Evolutionary conservation across 2,329 filamentous ascomycete species (phyloP).

Genomic region (Beauveria pseudobassiana): DNA sequence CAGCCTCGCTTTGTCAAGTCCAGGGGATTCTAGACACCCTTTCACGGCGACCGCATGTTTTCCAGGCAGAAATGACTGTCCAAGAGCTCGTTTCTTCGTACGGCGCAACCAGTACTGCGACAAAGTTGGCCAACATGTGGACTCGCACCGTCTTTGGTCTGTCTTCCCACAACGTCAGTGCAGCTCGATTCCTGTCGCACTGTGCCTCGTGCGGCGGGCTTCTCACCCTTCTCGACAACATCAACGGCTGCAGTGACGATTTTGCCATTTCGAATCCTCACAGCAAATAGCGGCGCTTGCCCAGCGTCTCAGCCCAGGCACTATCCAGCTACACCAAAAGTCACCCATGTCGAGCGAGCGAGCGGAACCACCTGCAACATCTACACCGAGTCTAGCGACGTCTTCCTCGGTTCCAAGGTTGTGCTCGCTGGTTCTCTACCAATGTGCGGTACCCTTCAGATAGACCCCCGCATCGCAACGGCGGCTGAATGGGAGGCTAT

Average conservation of each 20-base stretch:
- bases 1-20: neutral
- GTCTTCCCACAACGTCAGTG: slow-evolving; percentile 15
- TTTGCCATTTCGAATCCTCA: slow-evolving; percentile 6
- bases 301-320: slow-evolving; percentile 12
- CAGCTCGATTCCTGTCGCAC: slow-evolving; percentile 17
- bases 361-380: slow-evolving; percentile 12
- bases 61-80: slow-evolving; percentile 12
- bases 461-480: slow-evolving; percentile 14
- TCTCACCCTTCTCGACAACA: slow-evolving; percentile 10
- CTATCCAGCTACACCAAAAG: slow-evolving; percentile 14
- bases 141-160: slow-evolving; percentile 20
- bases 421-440: slow-evolving; percentile 14
- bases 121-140: slow-evolving; percentile 17
- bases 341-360: slow-evolving; percentile 16
- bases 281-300: slow-evolving; percentile 12
- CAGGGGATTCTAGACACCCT: neutral
- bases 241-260: slow-evolving; percentile 1
- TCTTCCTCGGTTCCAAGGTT: slow-evolving; percentile 16
- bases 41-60: neutral
- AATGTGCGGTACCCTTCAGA: slow-evolving; percentile 12
- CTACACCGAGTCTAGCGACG: slow-evolving; percentile 13
- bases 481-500: slow-evolving; percentile 16
- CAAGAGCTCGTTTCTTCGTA: slow-evolving; percentile 17
- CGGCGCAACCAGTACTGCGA: slow-evolving; percentile 14
- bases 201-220: slow-evolving; percentile 19